Percentiles rank a stretch among this genome's conserved stretches.
Evolutionary conservation across 1,284 basidiomycete genomes (phyloP).

Genomic region (Cryptococcus sp.): DNA sequence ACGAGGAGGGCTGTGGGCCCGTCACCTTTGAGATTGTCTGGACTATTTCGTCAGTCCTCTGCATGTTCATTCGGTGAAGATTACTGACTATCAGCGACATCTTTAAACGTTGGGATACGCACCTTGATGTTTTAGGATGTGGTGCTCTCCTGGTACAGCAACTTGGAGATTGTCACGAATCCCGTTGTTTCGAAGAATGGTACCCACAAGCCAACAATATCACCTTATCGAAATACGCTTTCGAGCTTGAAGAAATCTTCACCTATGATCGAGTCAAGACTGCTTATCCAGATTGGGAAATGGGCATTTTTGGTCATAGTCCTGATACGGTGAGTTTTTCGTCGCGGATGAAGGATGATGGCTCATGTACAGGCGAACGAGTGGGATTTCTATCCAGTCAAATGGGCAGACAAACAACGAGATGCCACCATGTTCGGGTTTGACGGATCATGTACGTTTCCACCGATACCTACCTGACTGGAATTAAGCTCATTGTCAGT

Average conservation of each 20-base stretch:
- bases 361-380: conserved; percentile 24
- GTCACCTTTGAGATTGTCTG: conserved; percentile 40
- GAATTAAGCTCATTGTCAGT: conserved; percentile 17
- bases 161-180: conserved; percentile 44
- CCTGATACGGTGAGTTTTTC: conserved; percentile 39
- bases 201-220: conserved; percentile 47
- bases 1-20: conserved; percentile 21
- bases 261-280: conserved; percentile 30
- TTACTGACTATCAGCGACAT: conserved; percentile 32
- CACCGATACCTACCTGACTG: too few relatives aligned
- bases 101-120: conserved; percentile 38
- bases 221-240: conserved; percentile 48
- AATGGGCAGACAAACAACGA: conserved; percentile 32
- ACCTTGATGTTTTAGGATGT: conserved; percentile 44
- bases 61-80: neutral
- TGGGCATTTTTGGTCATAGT: conserved; percentile 46
- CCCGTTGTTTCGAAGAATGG: conserved; percentile 44
- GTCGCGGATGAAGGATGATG: neutral
- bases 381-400: conserved; percentile 47
- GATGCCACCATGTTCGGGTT: conserved; percentile 45
- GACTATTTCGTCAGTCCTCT: conserved; percentile 39
- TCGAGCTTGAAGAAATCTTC: conserved; percentile 47
- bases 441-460: conserved; percentile 38
- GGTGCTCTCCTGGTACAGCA: conserved; percentile 46
- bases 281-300: conserved; percentile 34